phyloP scores from a whole-genome alignment of 2,329 filamentous ascomycete genomes.

The Arthrobotrys pseudoclavata region DNA sequence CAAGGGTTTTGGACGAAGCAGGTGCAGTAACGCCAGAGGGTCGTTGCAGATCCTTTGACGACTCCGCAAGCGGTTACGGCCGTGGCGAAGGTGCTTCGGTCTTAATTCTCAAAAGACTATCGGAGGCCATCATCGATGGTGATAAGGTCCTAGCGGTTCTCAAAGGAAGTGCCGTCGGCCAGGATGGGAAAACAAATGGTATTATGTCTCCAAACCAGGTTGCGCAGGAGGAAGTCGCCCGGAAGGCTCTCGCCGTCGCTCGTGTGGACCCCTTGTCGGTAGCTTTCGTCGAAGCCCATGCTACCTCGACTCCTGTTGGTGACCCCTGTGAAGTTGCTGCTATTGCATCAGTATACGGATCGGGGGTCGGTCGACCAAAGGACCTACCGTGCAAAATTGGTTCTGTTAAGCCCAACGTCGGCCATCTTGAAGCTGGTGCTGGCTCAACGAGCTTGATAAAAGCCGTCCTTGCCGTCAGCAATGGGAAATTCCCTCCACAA shows the following conservation, averaged over 20 bases:
- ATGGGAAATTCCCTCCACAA: slow-evolving; percentile 66
- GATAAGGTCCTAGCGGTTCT: slow-evolving; percentile 66
- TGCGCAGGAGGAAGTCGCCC: slow-evolving; percentile 66
- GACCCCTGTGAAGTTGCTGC: slow-evolving; percentile 72
- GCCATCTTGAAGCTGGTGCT: slow-evolving; percentile 70
- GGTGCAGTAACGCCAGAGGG: slow-evolving; percentile 64
- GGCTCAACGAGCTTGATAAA: slow-evolving; percentile 72
- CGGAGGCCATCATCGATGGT: slow-evolving; percentile 64
- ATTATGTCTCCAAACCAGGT: slow-evolving; percentile 65
- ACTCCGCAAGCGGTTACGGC: slow-evolving; percentile 65
- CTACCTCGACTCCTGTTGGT: slow-evolving; percentile 72
- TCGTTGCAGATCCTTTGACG: slow-evolving; percentile 65
- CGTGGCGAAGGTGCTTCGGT: slow-evolving; percentile 66
- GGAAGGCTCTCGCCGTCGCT: slow-evolving; percentile 65
- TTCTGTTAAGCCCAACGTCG: slow-evolving; percentile 71
- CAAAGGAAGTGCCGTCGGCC: slow-evolving; percentile 63
- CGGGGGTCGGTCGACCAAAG: slow-evolving; percentile 15
- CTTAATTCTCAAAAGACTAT: slow-evolving; percentile 65
- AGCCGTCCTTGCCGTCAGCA: slow-evolving; percentile 70
- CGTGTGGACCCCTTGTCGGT: slow-evolving; percentile 63
- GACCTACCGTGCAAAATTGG: slow-evolving; percentile 65
- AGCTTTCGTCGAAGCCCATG: slow-evolving; percentile 70
- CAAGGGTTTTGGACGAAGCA: slow-evolving; percentile 64
- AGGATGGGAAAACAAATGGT: slow-evolving; percentile 64
- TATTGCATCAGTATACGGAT: slow-evolving; percentile 67